Evolutionary conservation across 2,329 filamentous ascomycete genomes (phyloP), one percentile per base, ranked within the genome.

Genomic region (Fusarium napiforme): DNA sequence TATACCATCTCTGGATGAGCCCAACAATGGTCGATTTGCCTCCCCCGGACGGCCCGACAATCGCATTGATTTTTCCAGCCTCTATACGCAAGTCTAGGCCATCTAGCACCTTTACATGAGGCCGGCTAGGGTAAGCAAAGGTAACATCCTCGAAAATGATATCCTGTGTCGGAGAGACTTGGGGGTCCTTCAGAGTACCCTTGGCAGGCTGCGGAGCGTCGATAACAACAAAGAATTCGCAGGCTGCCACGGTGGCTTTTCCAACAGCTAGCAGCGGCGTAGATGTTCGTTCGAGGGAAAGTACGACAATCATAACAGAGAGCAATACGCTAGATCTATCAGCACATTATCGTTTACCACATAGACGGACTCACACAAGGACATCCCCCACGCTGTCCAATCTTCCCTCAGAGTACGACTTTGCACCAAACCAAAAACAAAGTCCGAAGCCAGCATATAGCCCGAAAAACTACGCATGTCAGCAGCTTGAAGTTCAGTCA

Each of bases 1-100:
- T 88, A 78, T 94, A 94, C 91, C 92, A 94, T 37, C 92, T 85
- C 77, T 94, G 90, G 7, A 94, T 83, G 5, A 95, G 82, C 0
- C 90, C 91, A 2, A 94, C 89, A 32, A 94, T 89, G 0, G 93
- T 95, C 57, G 90, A 93, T 79, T 95, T 95, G 1, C 93, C 93
- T 9, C 88, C 91, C 0, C 93, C 93, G 5, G 91, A 93, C 1
- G 91, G 88, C 0, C 93, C 93, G 26, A 95, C 92, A 23, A 95
- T 91, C 5, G 93, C 93, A 2, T 92, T 93, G 5, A 91, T 87
- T 76, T 93, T 92, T 26, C 91, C 91, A 12, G 88, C 85, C 67
- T 88, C 84, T 62, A 94, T 88, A 1, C 80, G 83, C 14, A 93
- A 81, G 74, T 87, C 85, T 6, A 93, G 79, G 6, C 85, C 82